Percentiles rank a stretch among this genome's conserved stretches.
Conservation (phyloP, 495 filamentous ascomycete genomes). For the Elasticomyces elasticus region DNA sequence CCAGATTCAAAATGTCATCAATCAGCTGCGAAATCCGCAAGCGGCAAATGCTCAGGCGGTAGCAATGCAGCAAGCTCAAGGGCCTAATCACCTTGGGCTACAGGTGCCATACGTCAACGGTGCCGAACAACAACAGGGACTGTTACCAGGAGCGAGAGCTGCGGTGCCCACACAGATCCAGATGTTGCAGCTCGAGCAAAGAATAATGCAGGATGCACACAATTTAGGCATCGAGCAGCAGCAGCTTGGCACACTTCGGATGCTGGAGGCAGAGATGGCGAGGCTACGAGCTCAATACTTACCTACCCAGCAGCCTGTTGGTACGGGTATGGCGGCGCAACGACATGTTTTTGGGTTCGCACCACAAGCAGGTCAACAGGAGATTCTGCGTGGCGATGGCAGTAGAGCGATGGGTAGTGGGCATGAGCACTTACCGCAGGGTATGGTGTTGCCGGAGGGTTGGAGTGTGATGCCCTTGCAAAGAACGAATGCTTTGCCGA, state of each 20-base stretch:
- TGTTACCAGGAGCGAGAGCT: not conserved
- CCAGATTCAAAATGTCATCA: constrained; percentile 15
- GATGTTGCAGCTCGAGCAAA: constrained; percentile 53
- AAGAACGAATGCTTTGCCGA: constrained; percentile 4
- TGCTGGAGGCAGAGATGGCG: constrained; percentile 55
- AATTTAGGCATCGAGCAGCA: constrained; percentile 44
- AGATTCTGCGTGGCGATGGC: constrained; percentile 7
- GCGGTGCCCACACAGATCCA: constrained; percentile 40
- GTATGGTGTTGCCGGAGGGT: constrained; percentile 23
- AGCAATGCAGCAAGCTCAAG: constrained; percentile 1
- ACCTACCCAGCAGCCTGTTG: constrained; percentile 7
- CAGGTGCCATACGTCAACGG: constrained; percentile 12
- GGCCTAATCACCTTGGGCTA: constrained; percentile 21
- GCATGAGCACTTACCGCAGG: constrained; percentile 16
- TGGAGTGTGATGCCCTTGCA: constrained; percentile 25
- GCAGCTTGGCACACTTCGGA: constrained; percentile 45
- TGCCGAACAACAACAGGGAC: not conserved
- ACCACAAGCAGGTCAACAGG: constrained; percentile 1
- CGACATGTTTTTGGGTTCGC: not conserved
- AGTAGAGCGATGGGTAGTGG: constrained; percentile 16
- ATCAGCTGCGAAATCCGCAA: constrained; percentile 13
- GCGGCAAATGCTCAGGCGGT: not conserved
- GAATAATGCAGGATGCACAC: constrained; percentile 55
- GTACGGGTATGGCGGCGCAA: constrained; percentile 2
- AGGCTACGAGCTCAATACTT: constrained; percentile 38